A percentile compares a stretch with the other conserved stretches of the same genome.
phyloP scores from a whole-genome alignment of 1,284 basidiomycete species.

The Exobasidium rhododendri region DNA sequence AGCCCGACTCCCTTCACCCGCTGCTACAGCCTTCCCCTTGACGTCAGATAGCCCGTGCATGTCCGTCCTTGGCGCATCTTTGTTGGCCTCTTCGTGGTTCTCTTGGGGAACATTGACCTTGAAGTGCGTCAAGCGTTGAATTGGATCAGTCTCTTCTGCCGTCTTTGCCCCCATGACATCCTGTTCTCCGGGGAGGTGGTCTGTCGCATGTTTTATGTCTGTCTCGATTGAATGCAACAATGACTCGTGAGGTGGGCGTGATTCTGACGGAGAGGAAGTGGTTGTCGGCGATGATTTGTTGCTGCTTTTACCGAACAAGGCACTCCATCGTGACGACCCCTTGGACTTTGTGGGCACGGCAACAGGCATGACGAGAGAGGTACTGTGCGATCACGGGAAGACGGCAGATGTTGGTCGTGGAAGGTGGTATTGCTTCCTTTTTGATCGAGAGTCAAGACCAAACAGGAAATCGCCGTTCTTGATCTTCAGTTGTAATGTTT shows the following conservation, averaged over 20 bases:
- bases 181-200: background rate
- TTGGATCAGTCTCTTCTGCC: constrained; percentile 5
- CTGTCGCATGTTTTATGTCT: background rate
- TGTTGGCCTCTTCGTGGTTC: background rate
- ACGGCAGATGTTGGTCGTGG: background rate
- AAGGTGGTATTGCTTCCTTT: too few species aligned
- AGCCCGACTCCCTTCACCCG: background rate
- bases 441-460: too few species aligned
- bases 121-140: background rate
- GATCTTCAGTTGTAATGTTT: too few species aligned
- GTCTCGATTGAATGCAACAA: background rate
- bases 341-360: background rate
- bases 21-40: background rate
- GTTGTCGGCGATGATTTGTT: background rate
- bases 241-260: too few species aligned
- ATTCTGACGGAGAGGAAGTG: background rate
- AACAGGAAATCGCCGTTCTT: too few species aligned
- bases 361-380: background rate
- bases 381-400: background rate
- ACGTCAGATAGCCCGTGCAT: background rate
- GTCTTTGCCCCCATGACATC: background rate
- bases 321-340: background rate
- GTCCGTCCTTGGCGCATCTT: background rate
- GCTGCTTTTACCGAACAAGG: constrained; percentile 4
- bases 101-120: too few species aligned